Base-by-base conservation (phyloP, 768 basidiomycete genomes). In the Rhodotorula graminis region DNA sequence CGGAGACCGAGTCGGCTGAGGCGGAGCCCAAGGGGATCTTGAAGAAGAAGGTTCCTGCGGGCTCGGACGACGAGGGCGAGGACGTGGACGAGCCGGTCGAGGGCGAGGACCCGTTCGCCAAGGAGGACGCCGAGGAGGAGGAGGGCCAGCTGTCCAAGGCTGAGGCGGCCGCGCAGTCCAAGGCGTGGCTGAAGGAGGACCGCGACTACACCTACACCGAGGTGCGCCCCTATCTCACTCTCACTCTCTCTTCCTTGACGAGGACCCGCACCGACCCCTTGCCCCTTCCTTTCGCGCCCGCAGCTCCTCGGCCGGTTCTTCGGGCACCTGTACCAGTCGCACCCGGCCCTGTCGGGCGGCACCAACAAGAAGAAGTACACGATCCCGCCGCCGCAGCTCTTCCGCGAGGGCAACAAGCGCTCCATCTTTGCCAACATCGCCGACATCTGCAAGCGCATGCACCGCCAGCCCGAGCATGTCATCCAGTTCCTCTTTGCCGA, bases 361-460 rank as follows among this genome's bases (percentile, higher is more conserved):
- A 89, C 91, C 18, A 84, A 89, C 52, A 90, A 89, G 81, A 97
- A 93, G 84, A 80, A 82, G 74, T 96, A 97, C 84, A 97, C 93
- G 29, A 95, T 99, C 77, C 92, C 92, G 1, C 96, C 96, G 23
- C 96, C 96, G 25, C 90, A 91, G 72, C 88, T 97, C 63, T 88
- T 90, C 80, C 86, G 92, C 78, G 96, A 99, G 85, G 96, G 84
- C n/a, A 94, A 93, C 84, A 97, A 97, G 83, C 94, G 93, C 83
- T 89, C 92, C 57, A 90, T 97, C 75, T 99, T 99, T 76, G 91
- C 93, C 76, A 99, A 99, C 82, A 86, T 99, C 69, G 88, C 88
- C 72, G 95, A 99, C 80, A 99, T 99, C 75, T 98, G 95, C 86
- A 93, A 90, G 83, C 88, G 91, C 80, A 98, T 99, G 95, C 95